A percentile compares a stretch with the other conserved stretches of the same genome.
Conservation (phyloP, 176 grass and related monocot species). For the Raddia guianensis region DNA sequence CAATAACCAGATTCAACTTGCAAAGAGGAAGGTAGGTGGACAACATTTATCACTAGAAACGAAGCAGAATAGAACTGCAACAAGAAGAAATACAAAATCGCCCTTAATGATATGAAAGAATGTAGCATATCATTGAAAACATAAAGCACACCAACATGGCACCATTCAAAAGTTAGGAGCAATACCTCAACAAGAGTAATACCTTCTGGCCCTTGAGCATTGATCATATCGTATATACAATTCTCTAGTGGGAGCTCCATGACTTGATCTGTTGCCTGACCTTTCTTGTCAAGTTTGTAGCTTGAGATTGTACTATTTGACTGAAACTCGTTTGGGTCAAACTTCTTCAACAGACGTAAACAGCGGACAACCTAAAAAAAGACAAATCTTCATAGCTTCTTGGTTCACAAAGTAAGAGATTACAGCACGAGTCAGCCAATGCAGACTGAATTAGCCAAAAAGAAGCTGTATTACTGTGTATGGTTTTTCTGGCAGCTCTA, state of each 20-base stretch:
- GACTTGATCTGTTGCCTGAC: slow-evolving; percentile 79
- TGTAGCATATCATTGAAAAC: slow-evolving; percentile 10
- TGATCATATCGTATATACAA: slow-evolving; percentile 95
- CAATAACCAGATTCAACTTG: slow-evolving; percentile 31
- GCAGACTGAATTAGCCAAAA: not conserved
- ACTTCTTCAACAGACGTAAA: slow-evolving; percentile 80
- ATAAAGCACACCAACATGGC: slow-evolving; percentile 15
- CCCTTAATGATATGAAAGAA: slow-evolving; percentile 13
- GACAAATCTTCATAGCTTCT: not conserved
- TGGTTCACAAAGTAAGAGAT: slow-evolving; percentile 34
- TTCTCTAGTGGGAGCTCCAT: slow-evolving; percentile 86
- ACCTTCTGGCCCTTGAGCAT: slow-evolving; percentile 79
- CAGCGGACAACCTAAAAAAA: slow-evolving; percentile 74
- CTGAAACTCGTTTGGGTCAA: slow-evolving; percentile 84
- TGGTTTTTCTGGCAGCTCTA: not conserved
- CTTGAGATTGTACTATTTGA: slow-evolving; percentile 50
- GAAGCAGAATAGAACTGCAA: slow-evolving; percentile 32
- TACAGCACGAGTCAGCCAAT: slow-evolving; percentile 17
- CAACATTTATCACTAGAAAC: slow-evolving; percentile 25
- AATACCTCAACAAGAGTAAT: slow-evolving; percentile 91
- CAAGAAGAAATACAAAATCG: not conserved
- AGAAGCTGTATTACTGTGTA: not conserved
- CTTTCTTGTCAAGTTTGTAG: slow-evolving; percentile 70
- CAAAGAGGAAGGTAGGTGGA: slow-evolving; percentile 5
- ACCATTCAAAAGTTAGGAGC: slow-evolving; percentile 25